These are phyloP conservation scores for Neckera pumila DNA, from an alignment of 225 moss, liverwort and hornwort species.

Conservation along the genomic window DNA sequence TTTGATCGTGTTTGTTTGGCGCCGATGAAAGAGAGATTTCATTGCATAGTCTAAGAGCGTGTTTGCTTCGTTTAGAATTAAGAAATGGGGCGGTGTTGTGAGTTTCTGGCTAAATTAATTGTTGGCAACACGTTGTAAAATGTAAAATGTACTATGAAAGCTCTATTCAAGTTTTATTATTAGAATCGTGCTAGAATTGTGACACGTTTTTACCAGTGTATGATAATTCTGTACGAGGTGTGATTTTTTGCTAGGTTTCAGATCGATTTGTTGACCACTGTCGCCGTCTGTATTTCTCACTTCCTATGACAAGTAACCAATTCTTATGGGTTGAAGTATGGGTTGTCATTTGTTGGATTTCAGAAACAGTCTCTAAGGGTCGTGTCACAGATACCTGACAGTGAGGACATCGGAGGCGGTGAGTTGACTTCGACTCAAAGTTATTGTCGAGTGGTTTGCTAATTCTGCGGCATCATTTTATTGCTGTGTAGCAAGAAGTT, in stretches of 20 bases:
- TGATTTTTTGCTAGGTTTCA: neutral
- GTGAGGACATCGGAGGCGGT: neutral
- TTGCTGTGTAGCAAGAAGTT: neutral
- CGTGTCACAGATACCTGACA: neutral
- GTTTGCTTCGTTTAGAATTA: neutral
- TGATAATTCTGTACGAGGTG: neutral
- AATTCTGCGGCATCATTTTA: neutral
- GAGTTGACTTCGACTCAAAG: neutral
- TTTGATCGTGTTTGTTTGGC: neutral
- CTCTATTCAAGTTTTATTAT: neutral
- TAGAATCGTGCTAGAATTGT: neutral
- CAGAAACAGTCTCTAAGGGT: neutral
- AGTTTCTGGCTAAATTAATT: neutral
- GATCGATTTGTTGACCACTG: neutral
- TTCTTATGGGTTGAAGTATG: neutral
- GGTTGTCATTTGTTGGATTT: neutral
- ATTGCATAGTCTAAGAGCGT: neutral
- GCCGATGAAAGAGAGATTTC: neutral
- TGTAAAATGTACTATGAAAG: neutral
- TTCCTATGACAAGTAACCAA: neutral
- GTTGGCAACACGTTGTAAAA: neutral
- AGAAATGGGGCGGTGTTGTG: neutral
- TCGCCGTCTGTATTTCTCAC: neutral
- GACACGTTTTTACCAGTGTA: neutral
- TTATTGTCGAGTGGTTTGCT: neutral